A percentile compares a stretch with the other conserved stretches of the same genome.
Conservation (phyloP, 495 filamentous ascomycete species). For the Parathielavia hyrcaniae region DNA sequence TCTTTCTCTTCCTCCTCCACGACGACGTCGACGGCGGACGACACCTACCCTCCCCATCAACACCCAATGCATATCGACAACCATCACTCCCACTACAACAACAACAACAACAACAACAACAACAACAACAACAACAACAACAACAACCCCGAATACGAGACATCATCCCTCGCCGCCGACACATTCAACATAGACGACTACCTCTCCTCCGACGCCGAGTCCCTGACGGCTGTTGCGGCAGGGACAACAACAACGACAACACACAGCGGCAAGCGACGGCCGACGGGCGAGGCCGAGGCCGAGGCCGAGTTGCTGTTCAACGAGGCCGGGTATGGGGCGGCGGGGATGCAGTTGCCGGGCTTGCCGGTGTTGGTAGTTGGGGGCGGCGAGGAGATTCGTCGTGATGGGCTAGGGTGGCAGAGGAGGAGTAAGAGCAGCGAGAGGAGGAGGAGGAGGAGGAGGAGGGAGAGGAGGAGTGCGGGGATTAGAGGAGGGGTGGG, state of each 20-base stretch:
- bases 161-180: not conserved
- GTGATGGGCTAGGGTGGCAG: not conserved
- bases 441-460: not conserved
- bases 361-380: conserved; percentile 22
- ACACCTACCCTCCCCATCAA: too few species aligned
- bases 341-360: conserved; percentile 36
- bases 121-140: too few species aligned
- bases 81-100: too few species aligned
- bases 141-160: not conserved
- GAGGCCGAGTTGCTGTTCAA: conserved; percentile 43
- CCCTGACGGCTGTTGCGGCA: not conserved
- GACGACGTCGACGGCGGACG: not conserved
- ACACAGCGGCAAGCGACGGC: conserved; percentile 23
- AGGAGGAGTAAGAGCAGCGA: not conserved
- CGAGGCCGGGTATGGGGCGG: conserved; percentile 33
- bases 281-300: conserved; percentile 33
- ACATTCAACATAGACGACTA: conserved; percentile 11
- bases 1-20: not conserved
- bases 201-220: conserved; percentile 5
- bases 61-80: too few species aligned
- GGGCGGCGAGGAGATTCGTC: too few species aligned
- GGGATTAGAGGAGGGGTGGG: too few species aligned
- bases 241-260: conserved; percentile 12
- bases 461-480: not conserved
- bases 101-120: not conserved